Evolutionary conservation across 768 basidiomycete species (phyloP).

Genomic region (Sarcodon aspratus): DNA sequence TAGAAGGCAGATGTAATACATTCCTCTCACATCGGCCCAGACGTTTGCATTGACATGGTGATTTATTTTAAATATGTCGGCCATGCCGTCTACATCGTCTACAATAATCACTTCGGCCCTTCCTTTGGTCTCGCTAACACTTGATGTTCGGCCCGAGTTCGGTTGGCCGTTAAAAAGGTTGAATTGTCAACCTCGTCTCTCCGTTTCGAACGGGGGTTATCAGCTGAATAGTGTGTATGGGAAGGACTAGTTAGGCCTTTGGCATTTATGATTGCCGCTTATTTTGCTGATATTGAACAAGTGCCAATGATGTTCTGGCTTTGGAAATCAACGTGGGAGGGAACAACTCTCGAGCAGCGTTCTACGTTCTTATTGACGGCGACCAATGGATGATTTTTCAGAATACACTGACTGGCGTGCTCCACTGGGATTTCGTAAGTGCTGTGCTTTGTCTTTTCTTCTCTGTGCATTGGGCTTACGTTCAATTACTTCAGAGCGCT

Average conservation of each 20-base stretch:
- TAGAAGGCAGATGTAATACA: too few species aligned
- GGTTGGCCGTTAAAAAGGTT: too few species aligned
- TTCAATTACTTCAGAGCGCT: conserved; percentile 35
- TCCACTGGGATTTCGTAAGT: conserved; percentile 69
- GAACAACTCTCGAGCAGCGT: conserved; percentile 27
- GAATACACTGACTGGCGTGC: conserved; percentile 40
- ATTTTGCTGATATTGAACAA: conserved; percentile 17
- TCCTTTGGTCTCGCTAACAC: too few species aligned
- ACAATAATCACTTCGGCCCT: too few species aligned
- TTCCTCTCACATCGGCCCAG: too few species aligned
- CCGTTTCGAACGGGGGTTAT: too few species aligned
- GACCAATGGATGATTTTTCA: conserved; percentile 61
- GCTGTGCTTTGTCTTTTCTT: not conserved
- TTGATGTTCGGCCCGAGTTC: too few species aligned
- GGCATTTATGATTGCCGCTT: not conserved
- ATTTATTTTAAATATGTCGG: too few species aligned
- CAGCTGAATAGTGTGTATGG: too few species aligned
- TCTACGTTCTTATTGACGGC: conserved; percentile 45
- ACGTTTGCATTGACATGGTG: too few species aligned
- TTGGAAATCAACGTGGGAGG: conserved; percentile 50
- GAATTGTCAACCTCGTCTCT: too few species aligned
- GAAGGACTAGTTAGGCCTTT: conserved; percentile 22
- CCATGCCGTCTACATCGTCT: too few species aligned
- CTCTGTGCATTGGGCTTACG: not conserved
- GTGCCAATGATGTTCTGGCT: conserved; percentile 45